Conservation (phyloP, 495 filamentous ascomycete genomes). For the Sphaerosporella brunnea region DNA sequence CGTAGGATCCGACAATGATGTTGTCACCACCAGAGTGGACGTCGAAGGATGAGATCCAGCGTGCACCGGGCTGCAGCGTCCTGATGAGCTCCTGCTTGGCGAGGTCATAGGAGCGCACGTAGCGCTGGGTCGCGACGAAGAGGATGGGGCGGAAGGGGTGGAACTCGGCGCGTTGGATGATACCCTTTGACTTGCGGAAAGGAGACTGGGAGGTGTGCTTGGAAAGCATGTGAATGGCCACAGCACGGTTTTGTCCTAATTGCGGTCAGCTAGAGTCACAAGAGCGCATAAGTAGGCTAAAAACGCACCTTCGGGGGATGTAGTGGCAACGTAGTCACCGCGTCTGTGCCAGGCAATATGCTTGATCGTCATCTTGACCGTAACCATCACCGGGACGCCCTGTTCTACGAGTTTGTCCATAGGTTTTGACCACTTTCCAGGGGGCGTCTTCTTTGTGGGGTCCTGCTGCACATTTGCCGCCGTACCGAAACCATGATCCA, state of each 20-base stretch:
- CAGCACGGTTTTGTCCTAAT: constrained; percentile 54
- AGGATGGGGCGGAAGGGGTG: constrained; percentile 83
- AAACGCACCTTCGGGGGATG: constrained; percentile 44
- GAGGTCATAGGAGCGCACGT: constrained; percentile 82
- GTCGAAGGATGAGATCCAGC: constrained; percentile 88
- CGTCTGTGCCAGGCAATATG: constrained; percentile 87
- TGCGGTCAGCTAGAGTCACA: background rate
- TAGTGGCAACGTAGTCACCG: constrained; percentile 86
- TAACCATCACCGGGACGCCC: constrained; percentile 58
- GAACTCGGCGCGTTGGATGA: constrained; percentile 80
- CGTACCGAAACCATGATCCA: constrained; percentile 81
- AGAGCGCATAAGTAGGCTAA: background rate
- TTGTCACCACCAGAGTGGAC: constrained; percentile 89
- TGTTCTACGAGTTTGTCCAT: constrained; percentile 44
- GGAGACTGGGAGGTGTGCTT: constrained; percentile 89
- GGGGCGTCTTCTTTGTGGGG: constrained; percentile 50
- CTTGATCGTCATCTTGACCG: constrained; percentile 68
- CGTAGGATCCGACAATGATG: constrained; percentile 81
- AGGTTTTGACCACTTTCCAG: constrained; percentile 70
- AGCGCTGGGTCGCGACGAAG: constrained; percentile 87
- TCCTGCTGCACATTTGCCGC: constrained; percentile 48
- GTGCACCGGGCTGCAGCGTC: constrained; percentile 75
- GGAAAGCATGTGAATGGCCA: constrained; percentile 85
- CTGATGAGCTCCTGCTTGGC: constrained; percentile 75
- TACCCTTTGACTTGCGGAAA: constrained; percentile 70